Base-by-base conservation (phyloP, 164 flowering plant genomes). In the Kingdonia uniflora region DNA sequence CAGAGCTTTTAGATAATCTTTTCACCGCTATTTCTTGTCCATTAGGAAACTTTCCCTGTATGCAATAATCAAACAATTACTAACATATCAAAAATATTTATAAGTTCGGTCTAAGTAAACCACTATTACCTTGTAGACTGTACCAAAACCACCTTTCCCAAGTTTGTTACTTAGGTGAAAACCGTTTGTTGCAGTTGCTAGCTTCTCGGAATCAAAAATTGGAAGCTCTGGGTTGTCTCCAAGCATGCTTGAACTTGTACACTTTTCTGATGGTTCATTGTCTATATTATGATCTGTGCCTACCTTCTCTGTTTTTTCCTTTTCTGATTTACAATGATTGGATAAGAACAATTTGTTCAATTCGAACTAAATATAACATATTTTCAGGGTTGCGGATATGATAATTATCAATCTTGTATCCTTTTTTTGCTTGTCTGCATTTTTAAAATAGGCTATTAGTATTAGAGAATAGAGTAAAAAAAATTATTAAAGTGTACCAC, bases 1-100 rank as follows among this genome's bases (percentile, higher is more conserved):
- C 51, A 29, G 56, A 59, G 10, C 26, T 21, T 38, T 37, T 58
- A 4, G 62, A 58, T 14, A 58, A 42, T 11, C 62, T 52, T 16
- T 59, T 59, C 35, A 59, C 51, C 2, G 63, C 63, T 33, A 59
- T 44, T 59, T 42, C 63, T 52, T 52, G 43, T 8, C 56, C 52
- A 35, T 14, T 2, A 2, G 33, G 14, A 12, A 56, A 26, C 19
- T 16, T n/a, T 14, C 59, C 59, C 59, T 56, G 52, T 25, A 15
- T 14, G 26, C 29, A 49, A 15, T 7, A 23, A 20, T 3, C 6
- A 11, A 23, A 15, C 2, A 8, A 25, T 47, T 19, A 16, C 19
- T 15, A 44, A 10, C 13, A 19, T 47, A 13, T 17, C 11, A 47
- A 21, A 11, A 19, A 12, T 13, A 7, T 7, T 11, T 12, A 17